Evolutionary conservation across 352 stramenopile species (phyloP).

Genomic region (Plasmopara halstedii): DNA sequence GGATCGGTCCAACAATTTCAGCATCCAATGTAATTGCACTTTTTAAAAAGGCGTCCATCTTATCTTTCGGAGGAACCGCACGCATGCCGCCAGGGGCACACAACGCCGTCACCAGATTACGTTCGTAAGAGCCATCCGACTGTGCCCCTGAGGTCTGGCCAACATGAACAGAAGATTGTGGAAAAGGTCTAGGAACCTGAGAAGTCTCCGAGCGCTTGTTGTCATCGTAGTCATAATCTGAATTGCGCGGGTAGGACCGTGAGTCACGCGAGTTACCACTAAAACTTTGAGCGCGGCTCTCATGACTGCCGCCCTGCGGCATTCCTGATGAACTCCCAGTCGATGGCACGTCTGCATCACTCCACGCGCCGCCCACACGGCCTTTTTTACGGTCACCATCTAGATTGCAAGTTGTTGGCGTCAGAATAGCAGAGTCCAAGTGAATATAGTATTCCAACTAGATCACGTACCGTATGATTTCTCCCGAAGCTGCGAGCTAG

Average conservation of each 20-base stretch:
- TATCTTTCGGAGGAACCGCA: conserved; percentile 90
- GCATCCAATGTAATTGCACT: conserved; percentile 87
- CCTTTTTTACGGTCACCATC: conserved; percentile 80
- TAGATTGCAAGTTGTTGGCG: conserved; percentile 7
- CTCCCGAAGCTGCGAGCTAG: conserved; percentile 61
- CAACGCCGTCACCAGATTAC: conserved; percentile 87
- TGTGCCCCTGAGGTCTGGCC: conserved; percentile 68
- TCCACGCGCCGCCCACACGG: conserved; percentile 70
- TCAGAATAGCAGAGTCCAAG: neutral
- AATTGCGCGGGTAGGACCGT: conserved; percentile 30
- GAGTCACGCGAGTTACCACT: conserved; percentile 27
- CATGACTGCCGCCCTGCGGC: conserved; percentile 21
- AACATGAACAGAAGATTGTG: conserved; percentile 23
- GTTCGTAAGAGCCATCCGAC: conserved; percentile 88
- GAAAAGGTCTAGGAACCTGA: conserved; percentile 14
- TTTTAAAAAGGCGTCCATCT: conserved; percentile 89
- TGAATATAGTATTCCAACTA: neutral
- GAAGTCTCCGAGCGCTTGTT: conserved; percentile 27
- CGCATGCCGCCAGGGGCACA: conserved; percentile 93
- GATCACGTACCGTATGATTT: conserved; percentile 60
- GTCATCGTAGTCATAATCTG: conserved; percentile 57
- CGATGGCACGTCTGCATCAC: conserved; percentile 21
- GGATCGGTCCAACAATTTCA: conserved; percentile 90
- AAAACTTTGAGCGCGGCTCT: conserved; percentile 45
- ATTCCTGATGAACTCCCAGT: conserved; percentile 18